phyloP scores from a whole-genome alignment of 2,329 filamentous ascomycete species.

The Pestalotiopsis sp. region DNA sequence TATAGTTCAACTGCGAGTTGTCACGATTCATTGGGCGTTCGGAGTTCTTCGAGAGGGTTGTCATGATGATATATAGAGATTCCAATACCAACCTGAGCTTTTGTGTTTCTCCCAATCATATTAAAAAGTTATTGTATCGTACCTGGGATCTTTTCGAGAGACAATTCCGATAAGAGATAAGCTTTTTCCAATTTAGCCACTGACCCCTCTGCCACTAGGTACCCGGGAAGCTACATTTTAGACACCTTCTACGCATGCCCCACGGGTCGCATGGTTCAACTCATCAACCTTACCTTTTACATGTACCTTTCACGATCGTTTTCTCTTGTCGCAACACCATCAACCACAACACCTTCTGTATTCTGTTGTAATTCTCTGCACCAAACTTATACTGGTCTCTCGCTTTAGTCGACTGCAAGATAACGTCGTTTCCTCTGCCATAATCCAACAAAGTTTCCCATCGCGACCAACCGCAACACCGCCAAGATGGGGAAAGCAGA shows the following conservation, averaged over 20 bases:
- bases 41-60: conserved; percentile 11
- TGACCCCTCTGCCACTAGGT: not conserved
- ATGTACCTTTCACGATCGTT: too few relatives aligned
- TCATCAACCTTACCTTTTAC: too few relatives aligned
- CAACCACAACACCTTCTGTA: too few relatives aligned
- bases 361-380: too few relatives aligned
- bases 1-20: conserved; percentile 15
- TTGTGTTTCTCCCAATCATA: not conserved
- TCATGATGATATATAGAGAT: not conserved
- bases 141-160: not conserved
- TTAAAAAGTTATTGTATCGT: not conserved
- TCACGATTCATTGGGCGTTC: not conserved
- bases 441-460: not conserved
- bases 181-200: not conserved
- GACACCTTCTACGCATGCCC: not conserved
- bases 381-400: too few relatives aligned
- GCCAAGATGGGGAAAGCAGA: conserved; percentile 87
- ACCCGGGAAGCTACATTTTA: not conserved
- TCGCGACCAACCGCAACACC: not conserved
- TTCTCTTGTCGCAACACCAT: too few relatives aligned
- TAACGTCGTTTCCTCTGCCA: not conserved
- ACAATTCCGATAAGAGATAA: not conserved
- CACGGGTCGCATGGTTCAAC: too few relatives aligned
- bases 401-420: not conserved
- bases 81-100: not conserved